These are phyloP conservation scores for Penicillium psychrofluorescens DNA, from an alignment of 495 filamentous ascomycete genomes.

Conservation along the genomic window DNA sequence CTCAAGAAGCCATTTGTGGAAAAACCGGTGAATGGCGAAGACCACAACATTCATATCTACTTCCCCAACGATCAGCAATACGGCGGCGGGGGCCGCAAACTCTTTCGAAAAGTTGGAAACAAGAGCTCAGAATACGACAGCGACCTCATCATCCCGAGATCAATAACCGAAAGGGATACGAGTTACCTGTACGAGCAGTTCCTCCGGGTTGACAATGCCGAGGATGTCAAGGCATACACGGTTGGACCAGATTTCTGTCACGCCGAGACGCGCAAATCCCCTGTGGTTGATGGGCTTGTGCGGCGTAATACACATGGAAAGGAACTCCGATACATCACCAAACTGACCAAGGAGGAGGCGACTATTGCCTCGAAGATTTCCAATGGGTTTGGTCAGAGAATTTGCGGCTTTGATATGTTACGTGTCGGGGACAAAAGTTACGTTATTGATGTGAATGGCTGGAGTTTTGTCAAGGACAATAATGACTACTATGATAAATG, in stretches of 20 bases:
- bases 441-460: conserved; percentile 98
- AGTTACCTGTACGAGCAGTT: conserved; percentile 98
- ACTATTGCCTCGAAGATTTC: conserved; percentile 84
- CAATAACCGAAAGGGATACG: conserved; percentile 64
- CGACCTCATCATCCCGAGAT: conserved; percentile 64
- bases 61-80: conserved; percentile 67
- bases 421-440: conserved; percentile 83
- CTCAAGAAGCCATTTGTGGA: conserved; percentile 95
- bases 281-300: conserved; percentile 93
- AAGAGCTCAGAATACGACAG: conserved; percentile 93
- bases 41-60: conserved; percentile 98
- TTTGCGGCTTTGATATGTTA: conserved; percentile 95
- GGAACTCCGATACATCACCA: conserved; percentile 91
- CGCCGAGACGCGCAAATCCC: conserved; percentile 92
- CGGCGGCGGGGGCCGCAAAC: conserved; percentile 80
- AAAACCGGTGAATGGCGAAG: conserved; percentile 95
- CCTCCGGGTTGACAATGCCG: conserved; percentile 87
- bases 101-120: conserved; percentile 96
- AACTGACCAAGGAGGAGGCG: conserved; percentile 71
- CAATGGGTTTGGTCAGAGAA: conserved; percentile 84
- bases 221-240: conserved; percentile 98
- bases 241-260: conserved; percentile 92
- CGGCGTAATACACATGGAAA: conserved; percentile 95
- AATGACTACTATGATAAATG: conserved; percentile 95
- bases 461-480: conserved; percentile 99